Percentiles rank a stretch among this genome's conserved stretches.
phyloP scores from a whole-genome alignment of 2,329 filamentous ascomycete species.

The Xylariaceae sp. region DNA sequence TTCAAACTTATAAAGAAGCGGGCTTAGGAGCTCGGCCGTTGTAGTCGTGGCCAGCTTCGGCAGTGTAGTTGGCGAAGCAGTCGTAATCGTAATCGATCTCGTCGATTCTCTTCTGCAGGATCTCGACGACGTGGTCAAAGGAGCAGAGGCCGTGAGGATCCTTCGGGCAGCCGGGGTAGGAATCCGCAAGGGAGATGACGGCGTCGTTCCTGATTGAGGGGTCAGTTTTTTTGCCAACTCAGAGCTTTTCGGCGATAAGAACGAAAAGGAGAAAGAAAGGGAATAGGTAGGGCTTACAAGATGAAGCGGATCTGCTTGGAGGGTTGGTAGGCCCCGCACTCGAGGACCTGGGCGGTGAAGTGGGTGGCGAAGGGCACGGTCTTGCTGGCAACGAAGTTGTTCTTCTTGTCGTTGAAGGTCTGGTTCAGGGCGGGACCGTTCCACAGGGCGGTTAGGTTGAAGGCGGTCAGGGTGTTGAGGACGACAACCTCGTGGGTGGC shows the following conservation, averaged over 20 bases:
- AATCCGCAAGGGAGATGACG: constrained; percentile 29
- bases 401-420: constrained; percentile 20
- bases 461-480: constrained; percentile 30
- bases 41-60: constrained; percentile 27
- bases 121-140: constrained; percentile 29
- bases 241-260: too few relatives aligned
- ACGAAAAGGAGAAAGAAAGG: too few relatives aligned
- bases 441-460: constrained; percentile 32
- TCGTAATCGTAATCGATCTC: constrained; percentile 33
- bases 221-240: not conserved
- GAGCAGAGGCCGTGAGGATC: constrained; percentile 31
- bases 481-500: constrained; percentile 28
- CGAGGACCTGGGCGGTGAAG: constrained; percentile 33
- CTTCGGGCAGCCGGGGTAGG: constrained; percentile 26
- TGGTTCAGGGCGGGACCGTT: constrained; percentile 27
- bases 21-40: constrained; percentile 29
- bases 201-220: constrained; percentile 29
- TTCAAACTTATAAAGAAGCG: not conserved
- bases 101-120: constrained; percentile 29
- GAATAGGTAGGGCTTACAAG: constrained; percentile 23
- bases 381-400: constrained; percentile 30
- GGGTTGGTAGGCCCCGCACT: constrained; percentile 30
- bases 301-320: constrained; percentile 33
- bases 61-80: constrained; percentile 30
- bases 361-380: constrained; percentile 32